Conservation (phyloP, 805 yeast genomes). For the Ogataea angusta region DNA sequence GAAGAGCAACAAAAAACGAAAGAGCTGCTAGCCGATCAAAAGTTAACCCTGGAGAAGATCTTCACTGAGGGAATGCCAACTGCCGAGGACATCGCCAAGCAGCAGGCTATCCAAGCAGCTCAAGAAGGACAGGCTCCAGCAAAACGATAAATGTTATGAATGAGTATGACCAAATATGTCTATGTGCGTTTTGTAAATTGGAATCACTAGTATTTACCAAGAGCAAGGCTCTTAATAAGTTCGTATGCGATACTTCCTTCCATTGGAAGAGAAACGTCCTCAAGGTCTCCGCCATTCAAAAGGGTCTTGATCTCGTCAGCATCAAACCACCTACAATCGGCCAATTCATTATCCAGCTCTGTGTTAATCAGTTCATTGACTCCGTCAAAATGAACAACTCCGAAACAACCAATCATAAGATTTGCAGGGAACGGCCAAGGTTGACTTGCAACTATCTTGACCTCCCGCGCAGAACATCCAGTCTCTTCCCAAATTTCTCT, state of each 20-base stretch:
- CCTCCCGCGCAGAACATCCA: slow-evolving; percentile 63
- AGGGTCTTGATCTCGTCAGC: slow-evolving; percentile 42
- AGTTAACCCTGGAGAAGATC: slow-evolving; percentile 78
- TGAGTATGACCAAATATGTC: slow-evolving; percentile 3
- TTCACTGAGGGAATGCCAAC: slow-evolving; percentile 79
- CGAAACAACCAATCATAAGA: slow-evolving; percentile 91
- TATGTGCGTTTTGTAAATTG: not conserved
- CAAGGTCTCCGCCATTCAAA: slow-evolving; percentile 12
- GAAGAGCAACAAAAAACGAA: slow-evolving; percentile 81
- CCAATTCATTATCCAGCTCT: slow-evolving; percentile 81
- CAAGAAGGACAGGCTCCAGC: slow-evolving; percentile 9
- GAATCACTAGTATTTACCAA: slow-evolving; percentile 1
- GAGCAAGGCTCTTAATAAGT: slow-evolving; percentile 34
- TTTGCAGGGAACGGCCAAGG: slow-evolving; percentile 99
- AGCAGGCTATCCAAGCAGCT: slow-evolving; percentile 28
- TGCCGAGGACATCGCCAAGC: slow-evolving; percentile 57
- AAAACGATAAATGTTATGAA: not conserved
- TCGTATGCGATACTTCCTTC: slow-evolving; percentile 42
- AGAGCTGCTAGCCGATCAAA: slow-evolving; percentile 79
- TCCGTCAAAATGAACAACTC: slow-evolving; percentile 67
- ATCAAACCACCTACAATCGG: slow-evolving; percentile 85
- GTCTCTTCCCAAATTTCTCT: slow-evolving; percentile 97
- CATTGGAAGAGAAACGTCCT: slow-evolving; percentile 40
- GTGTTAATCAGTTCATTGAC: slow-evolving; percentile 61
- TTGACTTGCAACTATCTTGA: slow-evolving; percentile 68